A percentile compares a stretch with the other conserved stretches of the same genome.
Conservation (phyloP, 805 yeast genomes). For the Metschnikowia amazonensis region DNA sequence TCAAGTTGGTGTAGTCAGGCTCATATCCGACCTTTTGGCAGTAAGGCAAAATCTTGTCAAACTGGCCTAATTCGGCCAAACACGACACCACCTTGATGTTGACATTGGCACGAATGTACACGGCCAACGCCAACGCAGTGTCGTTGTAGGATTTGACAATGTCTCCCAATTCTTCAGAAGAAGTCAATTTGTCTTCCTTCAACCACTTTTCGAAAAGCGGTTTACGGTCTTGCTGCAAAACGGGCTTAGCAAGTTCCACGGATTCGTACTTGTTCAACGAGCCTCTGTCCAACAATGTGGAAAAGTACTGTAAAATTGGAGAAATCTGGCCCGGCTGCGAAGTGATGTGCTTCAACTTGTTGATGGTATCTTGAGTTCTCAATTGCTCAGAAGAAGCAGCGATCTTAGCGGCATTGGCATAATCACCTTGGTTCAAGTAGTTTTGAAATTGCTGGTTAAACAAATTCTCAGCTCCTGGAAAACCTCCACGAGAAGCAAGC, state of each 20-base stretch:
- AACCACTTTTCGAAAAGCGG: conserved; percentile 95
- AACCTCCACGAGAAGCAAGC: conserved; percentile 90
- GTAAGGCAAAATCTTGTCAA: conserved; percentile 91
- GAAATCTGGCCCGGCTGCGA: conserved; percentile 93
- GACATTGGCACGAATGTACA: conserved; percentile 76
- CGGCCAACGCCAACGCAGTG: conserved; percentile 80
- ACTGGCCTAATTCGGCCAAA: conserved; percentile 93
- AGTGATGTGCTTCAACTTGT: conserved; percentile 84
- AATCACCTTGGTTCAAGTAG: conserved; percentile 79
- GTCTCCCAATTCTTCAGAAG: conserved; percentile 97
- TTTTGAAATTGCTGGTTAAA: conserved; percentile 90
- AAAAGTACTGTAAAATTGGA: conserved; percentile 89
- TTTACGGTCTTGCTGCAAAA: conserved; percentile 89
- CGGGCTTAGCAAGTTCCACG: conserved; percentile 91
- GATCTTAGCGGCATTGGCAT: conserved; percentile 88
- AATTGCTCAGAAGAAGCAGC: conserved; percentile 93
- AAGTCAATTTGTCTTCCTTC: conserved; percentile 88
- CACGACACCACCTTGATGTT: conserved; percentile 88
- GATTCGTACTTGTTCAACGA: conserved; percentile 90
- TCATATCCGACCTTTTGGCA: conserved; percentile 83
- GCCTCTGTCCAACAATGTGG: conserved; percentile 88
- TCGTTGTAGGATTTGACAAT: conserved; percentile 82
- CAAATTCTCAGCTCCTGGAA: conserved; percentile 94
- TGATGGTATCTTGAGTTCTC: conserved; percentile 91
- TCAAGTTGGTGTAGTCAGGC: conserved; percentile 85